Percentiles rank a stretch among this genome's conserved stretches.
These are phyloP conservation scores for Pseudogymnoascus sp. DNA, from an alignment of 2,329 filamentous ascomycete species.

Conservation along the genomic window DNA sequence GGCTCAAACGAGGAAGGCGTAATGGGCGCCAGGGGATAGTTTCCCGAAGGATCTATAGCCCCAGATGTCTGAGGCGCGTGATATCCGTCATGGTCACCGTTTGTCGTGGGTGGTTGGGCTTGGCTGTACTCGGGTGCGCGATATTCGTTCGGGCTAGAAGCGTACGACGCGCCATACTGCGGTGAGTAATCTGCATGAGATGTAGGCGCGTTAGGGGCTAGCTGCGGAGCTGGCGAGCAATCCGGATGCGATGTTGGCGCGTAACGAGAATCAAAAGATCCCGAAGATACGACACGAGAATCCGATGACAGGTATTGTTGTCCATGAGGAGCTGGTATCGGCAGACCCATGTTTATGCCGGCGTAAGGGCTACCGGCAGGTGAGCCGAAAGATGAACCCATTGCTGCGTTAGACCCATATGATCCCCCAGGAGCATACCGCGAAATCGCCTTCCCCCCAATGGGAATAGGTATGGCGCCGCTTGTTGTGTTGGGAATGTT, in stretches of 20 bases:
- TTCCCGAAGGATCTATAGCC: neutral
- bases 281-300: neutral
- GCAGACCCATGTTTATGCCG: neutral
- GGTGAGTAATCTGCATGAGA: neutral
- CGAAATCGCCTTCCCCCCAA: conserved; percentile 21
- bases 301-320: neutral
- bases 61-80: neutral
- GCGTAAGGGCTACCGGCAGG: neutral
- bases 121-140: neutral
- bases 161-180: neutral
- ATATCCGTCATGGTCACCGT: neutral
- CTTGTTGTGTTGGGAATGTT: conserved; percentile 27
- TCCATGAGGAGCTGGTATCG: conserved; percentile 1
- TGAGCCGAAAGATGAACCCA: neutral
- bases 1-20: conserved; percentile 3
- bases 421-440: conserved; percentile 27
- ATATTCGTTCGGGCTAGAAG: neutral
- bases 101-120: neutral
- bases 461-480: conserved; percentile 18
- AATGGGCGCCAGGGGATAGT: neutral
- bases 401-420: conserved; percentile 15
- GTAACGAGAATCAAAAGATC: neutral
- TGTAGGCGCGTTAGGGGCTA: neutral
- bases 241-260: conserved; percentile 1
- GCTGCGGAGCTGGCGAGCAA: neutral